phyloP scores from a whole-genome alignment of 2,329 filamentous ascomycete species.

The Cladosporium sp. region DNA sequence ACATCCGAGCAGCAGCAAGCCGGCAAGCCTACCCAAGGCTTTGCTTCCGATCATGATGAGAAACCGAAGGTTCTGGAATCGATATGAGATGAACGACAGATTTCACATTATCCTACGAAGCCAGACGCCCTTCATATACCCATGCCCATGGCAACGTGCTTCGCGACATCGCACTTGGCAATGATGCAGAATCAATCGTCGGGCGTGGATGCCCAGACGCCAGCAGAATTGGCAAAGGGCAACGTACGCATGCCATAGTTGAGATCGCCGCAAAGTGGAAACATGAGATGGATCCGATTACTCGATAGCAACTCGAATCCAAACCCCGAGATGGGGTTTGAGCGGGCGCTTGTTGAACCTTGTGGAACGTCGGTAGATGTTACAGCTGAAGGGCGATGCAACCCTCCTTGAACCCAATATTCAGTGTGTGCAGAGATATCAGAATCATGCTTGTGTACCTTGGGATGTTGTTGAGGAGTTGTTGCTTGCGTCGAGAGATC shows the following conservation, averaged over 20 bases:
- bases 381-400: neutral
- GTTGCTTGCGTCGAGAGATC: no score
- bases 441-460: no score
- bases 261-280: conserved; percentile 3
- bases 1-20: neutral
- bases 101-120: no score
- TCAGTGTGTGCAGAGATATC: no score
- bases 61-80: neutral
- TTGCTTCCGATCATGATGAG: neutral
- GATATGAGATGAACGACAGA: no score
- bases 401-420: no score
- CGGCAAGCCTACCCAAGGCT: neutral
- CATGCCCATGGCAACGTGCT: neutral
- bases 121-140: neutral
- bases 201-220: conserved; percentile 4
- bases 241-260: neutral
- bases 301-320: conserved; percentile 11
- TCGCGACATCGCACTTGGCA: conserved; percentile 14
- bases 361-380: neutral
- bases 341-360: conserved; percentile 7
- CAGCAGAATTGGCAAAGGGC: neutral
- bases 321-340: neutral
- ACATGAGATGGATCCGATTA: conserved; percentile 11
- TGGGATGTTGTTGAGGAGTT: no score
- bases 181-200: neutral